Evolutionary conservation across 1,284 basidiomycete genomes (phyloP), one percentile per base, ranked within the genome.

Genomic region (Cerrena zonata): DNA sequence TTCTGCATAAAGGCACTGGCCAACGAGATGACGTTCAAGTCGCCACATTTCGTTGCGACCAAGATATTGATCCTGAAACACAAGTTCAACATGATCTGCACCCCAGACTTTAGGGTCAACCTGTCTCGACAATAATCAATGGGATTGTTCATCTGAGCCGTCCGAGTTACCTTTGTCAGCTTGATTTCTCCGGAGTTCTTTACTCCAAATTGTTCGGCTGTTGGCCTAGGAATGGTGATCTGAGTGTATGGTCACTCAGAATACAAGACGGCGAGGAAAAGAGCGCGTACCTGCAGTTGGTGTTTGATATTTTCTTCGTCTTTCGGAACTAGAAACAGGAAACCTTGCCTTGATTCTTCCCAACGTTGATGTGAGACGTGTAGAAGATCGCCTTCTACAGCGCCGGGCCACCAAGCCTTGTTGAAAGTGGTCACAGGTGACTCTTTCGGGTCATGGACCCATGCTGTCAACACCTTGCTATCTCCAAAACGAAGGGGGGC

Each of bases 11-110:
- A 87, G 69, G 59, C 83, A 87, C 61, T 89, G 86, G n/a, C 85
- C 84, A 2, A 85, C 82, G 36, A 95, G 75, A 47, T 84, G 77
- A 64, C 87, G 83, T 24, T 82, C 82, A 12, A 94, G 74, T 40
- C 89, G 77, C 88, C 92, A 95, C 91, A 94, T 94, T 59, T 95
- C 93, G 50, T 90, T 91, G 48, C 94, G 81, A 22, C 91, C 92
- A 10, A 95, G 75, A 62, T 94, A 94, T 63, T 94, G 91, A 62
- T 95, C 93, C 58, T 89, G 86, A 64, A 96, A 96, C 44, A 84
- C 82, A 49, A 96, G 78, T 61, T 96, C 94, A 47, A 95, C 77
- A 63, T 87, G 89, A 56, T 93, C 88, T 1, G 89, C 89, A 37
- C 76, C 77, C 56, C 80, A 82, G 34, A 73, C 69, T 4, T 74